Evolutionary conservation across 305 asterid species (phyloP).

Genomic region (Fraxinus dipetala): DNA sequence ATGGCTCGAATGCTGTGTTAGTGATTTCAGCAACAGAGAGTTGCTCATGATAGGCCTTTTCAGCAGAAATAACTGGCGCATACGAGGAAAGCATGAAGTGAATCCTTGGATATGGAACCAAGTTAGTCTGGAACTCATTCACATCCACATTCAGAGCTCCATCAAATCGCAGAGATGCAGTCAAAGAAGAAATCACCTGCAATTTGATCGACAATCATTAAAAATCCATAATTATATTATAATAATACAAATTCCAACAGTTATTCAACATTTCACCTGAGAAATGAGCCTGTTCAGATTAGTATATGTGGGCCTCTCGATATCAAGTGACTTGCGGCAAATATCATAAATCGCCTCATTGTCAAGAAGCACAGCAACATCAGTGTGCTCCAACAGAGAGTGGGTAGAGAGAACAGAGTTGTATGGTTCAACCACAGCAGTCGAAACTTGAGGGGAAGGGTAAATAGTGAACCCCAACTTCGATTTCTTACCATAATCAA

Average conservation of each 20-base stretch:
- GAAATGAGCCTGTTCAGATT: constrained; percentile 45
- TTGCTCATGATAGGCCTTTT: constrained; percentile 46
- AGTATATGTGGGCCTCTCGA: constrained; percentile 48
- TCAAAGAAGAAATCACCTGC: constrained; percentile 42
- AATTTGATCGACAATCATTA: not conserved
- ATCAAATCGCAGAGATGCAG: constrained; percentile 45
- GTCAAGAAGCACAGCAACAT: constrained; percentile 43
- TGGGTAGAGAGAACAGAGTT: constrained; percentile 46
- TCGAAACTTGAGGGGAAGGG: constrained; percentile 48
- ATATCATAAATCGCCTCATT: constrained; percentile 44
- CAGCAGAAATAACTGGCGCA: constrained; percentile 47
- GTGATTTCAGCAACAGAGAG: constrained; percentile 45
- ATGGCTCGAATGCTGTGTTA: constrained; percentile 44
- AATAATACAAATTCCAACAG: not conserved
- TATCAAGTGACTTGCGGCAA: constrained; percentile 45
- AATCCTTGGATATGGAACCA: constrained; percentile 48
- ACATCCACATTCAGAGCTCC: constrained; percentile 46
- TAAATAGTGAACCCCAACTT: constrained; percentile 41
- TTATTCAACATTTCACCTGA: not conserved
- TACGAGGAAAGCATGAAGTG: constrained; percentile 50
- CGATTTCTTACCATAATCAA: constrained; percentile 41
- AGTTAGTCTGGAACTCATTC: constrained; percentile 46
- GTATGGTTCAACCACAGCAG: constrained; percentile 48
- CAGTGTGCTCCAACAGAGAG: constrained; percentile 49
- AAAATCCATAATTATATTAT: not conserved